Base-by-base conservation (phyloP, 257 asterid genomes). In the Ligustrum vulgare region DNA sequence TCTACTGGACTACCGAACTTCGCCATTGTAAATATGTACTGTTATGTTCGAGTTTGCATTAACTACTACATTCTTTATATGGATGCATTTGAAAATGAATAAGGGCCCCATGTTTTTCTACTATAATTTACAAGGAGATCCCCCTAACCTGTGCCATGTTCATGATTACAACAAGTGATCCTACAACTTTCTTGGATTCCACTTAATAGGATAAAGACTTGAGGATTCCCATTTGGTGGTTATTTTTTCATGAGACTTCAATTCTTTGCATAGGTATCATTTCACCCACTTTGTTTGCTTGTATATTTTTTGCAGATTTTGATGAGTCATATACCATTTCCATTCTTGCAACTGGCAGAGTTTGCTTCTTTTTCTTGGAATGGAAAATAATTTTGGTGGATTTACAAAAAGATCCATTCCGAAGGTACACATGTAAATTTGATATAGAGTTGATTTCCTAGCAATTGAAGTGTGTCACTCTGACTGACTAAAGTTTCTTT, bases 11-110 rank as follows among this genome's bases (percentile, higher is more conserved):
- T 13, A 81, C 74, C 60, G 67, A 66, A 43, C 77, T 75, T 77
- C 78, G 67, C 75, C 88, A 84, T 82, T 43, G 90, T 85, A 81
- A 67, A 80, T 81, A 85, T 87, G 91, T 89, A 85, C 86, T 80
- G 83, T 82, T 83, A 78, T 75, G 71, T 69, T 56, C 49, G 75
- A 83, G 82, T 79, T 72, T 25, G 34, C 81, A 68, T 58, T 69
- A 80, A 2, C 20, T 18, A 54, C 63, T 78, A 70, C 71, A 72
- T 83, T 79, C 80, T 78, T 80, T 31, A 18, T 69, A 51, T 51
- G 74, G 83, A 62, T 28, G 31, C 31, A 28, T 28, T 28, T 28
- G 31, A 28, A n/a, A n/a, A n/a, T n/a, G n/a, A n/a, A n/a, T n/a
- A n/a, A n/a, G n/a, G n/a, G n/a, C n/a, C 31, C 31, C 31, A 28